These are phyloP conservation scores for Lentinus brumalis DNA, from an alignment of 768 basidiomycete species.

Conservation along the genomic window DNA sequence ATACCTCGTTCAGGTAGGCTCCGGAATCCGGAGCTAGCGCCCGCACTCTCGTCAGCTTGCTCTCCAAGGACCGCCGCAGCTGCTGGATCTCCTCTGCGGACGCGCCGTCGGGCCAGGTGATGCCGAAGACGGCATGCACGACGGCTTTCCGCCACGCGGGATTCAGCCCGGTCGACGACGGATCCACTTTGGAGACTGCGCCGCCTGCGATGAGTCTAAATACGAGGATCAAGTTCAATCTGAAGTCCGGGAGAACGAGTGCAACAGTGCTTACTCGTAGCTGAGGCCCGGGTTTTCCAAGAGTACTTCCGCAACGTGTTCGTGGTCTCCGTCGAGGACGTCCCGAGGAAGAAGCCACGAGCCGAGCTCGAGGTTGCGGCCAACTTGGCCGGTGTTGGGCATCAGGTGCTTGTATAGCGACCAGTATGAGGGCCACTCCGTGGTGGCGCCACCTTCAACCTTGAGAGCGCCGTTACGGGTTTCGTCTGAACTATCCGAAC, in stretches of 20 bases:
- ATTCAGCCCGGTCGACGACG: conserved; percentile 45
- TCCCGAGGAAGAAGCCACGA: conserved; percentile 23
- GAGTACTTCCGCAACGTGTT: conserved; percentile 9
- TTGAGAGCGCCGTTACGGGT: no score
- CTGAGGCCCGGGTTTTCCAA: neutral
- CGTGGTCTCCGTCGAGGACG: conserved; percentile 11
- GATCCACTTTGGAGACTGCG: conserved; percentile 38
- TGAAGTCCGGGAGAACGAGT: neutral
- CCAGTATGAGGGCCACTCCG: conserved; percentile 16
- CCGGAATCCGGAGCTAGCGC: conserved; percentile 36
- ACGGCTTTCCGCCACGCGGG: conserved; percentile 53
- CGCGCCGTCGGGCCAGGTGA: conserved; percentile 26
- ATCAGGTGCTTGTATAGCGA: conserved; percentile 11
- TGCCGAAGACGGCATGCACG: conserved; percentile 27
- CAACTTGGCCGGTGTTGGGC: conserved; percentile 10
- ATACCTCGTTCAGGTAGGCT: conserved; percentile 52
- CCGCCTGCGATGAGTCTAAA: conserved; percentile 47
- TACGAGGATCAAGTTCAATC: no score
- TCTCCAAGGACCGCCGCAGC: conserved; percentile 13
- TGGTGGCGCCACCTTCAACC: neutral
- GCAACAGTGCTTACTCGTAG: conserved; percentile 10
- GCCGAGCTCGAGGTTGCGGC: conserved; percentile 13
- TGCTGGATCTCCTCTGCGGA: conserved; percentile 18
- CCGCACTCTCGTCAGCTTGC: conserved; percentile 27
- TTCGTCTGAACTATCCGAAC: neutral